These are phyloP conservation scores for Pyrenochaeta sp. DNA, from an alignment of 2,329 filamentous ascomycete genomes.

Conservation along the genomic window DNA sequence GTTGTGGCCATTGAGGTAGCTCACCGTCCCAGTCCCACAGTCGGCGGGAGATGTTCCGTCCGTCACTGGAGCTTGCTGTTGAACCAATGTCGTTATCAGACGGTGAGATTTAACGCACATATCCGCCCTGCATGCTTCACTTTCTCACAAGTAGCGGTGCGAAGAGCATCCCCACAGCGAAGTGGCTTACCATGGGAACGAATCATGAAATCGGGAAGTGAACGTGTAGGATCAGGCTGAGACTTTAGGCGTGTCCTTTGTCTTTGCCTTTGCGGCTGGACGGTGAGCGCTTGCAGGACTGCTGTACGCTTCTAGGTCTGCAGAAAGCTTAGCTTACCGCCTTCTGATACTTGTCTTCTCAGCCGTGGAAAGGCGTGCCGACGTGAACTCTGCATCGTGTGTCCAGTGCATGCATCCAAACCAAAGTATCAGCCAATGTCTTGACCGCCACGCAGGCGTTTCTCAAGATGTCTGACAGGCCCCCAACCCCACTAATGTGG, in stretches of 20 bases:
- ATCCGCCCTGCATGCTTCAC: conserved; percentile 9
- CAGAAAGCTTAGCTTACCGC: conserved; percentile 12
- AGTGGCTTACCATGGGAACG: conserved; percentile 10
- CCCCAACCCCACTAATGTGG: conserved; percentile 6
- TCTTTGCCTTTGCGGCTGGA: conserved; percentile 4
- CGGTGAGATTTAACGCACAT: conserved; percentile 28
- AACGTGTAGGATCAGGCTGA: conserved; percentile 19
- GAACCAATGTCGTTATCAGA: conserved; percentile 29
- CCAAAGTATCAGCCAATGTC: neutral
- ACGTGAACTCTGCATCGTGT: conserved; percentile 1
- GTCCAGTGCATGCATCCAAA: neutral
- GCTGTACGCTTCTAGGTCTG: conserved; percentile 9
- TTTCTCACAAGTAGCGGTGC: conserved; percentile 4
- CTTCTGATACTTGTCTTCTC: conserved; percentile 1
- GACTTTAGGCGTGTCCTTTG: conserved; percentile 2
- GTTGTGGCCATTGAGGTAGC: neutral
- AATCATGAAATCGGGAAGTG: conserved; percentile 12
- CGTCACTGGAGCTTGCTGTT: neutral
- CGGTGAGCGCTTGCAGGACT: conserved; percentile 7
- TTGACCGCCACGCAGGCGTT: conserved; percentile 7
- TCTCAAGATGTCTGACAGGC: neutral
- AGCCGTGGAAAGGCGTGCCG: conserved; percentile 17
- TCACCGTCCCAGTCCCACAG: conserved; percentile 7
- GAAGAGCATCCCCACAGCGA: neutral
- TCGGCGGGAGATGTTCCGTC: conserved; percentile 1